Conservation (phyloP, 768 basidiomycete species). For the Kwoniella mangroviensis region DNA sequence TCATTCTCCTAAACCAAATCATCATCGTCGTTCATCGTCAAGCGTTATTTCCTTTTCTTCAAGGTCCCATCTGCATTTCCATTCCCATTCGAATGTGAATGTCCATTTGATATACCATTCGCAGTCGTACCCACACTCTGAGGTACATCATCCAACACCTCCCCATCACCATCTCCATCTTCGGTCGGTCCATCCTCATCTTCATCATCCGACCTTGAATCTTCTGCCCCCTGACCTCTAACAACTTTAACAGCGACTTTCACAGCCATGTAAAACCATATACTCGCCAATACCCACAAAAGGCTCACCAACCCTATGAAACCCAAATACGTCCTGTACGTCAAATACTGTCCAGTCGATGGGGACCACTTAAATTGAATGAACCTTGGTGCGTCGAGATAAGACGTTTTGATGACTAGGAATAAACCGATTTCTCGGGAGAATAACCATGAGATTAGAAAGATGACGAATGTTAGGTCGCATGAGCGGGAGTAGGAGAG, state of each 20-base stretch:
- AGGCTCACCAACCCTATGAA: slow-evolving; percentile 62
- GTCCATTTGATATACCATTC: neutral
- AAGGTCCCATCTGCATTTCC: neutral
- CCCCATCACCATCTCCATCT: neutral
- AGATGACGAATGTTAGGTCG: slow-evolving; percentile 76
- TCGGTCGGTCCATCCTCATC: slow-evolving; percentile 26
- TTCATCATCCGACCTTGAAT: slow-evolving; percentile 73
- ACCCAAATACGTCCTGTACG: slow-evolving; percentile 58
- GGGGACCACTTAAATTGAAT: slow-evolving; percentile 69
- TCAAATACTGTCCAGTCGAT: slow-evolving; percentile 66
- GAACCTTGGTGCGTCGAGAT: slow-evolving; percentile 63
- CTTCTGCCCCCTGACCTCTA: slow-evolving; percentile 74
- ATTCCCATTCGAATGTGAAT: slow-evolving; percentile 8
- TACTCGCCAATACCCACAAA: slow-evolving; percentile 62
- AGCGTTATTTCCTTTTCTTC: slow-evolving; percentile 3
- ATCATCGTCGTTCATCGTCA: neutral
- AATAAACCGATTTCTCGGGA: slow-evolving; percentile 85
- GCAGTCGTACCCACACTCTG: slow-evolving; percentile 12
- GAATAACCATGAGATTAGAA: slow-evolving; percentile 86
- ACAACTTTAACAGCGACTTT: slow-evolving; percentile 82
- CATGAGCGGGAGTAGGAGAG: slow-evolving; percentile 68
- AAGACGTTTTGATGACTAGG: slow-evolving; percentile 69
- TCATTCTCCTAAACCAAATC: too few relatives aligned
- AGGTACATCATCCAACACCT: slow-evolving; percentile 15
- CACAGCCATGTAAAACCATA: slow-evolving; percentile 88